A percentile compares a stretch with the other conserved stretches of the same genome.
Conservation (phyloP, 208 protist species). For the Angomonas deanei region DNA sequence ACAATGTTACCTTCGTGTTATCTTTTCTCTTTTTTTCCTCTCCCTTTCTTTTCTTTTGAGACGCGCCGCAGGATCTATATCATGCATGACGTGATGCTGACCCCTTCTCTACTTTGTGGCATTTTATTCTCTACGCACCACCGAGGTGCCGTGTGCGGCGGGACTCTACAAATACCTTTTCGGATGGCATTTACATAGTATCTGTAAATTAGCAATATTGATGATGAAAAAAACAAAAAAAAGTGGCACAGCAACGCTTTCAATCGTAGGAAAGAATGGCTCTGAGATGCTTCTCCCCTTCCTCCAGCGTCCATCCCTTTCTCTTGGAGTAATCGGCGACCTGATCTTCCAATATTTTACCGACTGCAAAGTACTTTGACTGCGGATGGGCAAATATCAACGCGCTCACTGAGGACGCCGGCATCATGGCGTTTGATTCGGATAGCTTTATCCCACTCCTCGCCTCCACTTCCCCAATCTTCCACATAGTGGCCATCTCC, state of each 20-base stretch:
- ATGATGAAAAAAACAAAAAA: too few species aligned
- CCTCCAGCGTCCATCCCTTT: slow-evolving; percentile 58
- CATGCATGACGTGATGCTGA: too few species aligned
- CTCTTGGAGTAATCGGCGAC: slow-evolving; percentile 77
- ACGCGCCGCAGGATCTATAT: too few species aligned
- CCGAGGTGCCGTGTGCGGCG: too few species aligned
- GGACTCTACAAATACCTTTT: too few species aligned
- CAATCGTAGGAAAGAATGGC: slow-evolving; percentile 46
- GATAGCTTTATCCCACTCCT: slow-evolving; percentile 83
- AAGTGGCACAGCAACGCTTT: background rate
- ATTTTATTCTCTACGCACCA: too few species aligned
- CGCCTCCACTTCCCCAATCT: slow-evolving; percentile 37
- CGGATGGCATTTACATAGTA: too few species aligned
- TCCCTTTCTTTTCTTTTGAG: slow-evolving; percentile 4
- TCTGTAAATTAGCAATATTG: too few species aligned
- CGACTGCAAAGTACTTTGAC: slow-evolving; percentile 95
- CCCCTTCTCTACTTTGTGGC: too few species aligned
- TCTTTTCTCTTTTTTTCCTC: too few species aligned
- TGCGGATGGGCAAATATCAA: slow-evolving; percentile 91
- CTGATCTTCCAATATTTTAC: slow-evolving; percentile 94
- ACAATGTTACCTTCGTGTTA: background rate
- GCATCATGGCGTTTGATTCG: slow-evolving; percentile 94
- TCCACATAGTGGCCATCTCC: slow-evolving; percentile 94
- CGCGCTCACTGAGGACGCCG: slow-evolving; percentile 91
- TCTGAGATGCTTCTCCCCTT: slow-evolving; percentile 31